phyloP scores from a whole-genome alignment of 371 early-diverging fungal genomes.

The Capillidium rhysosporum region DNA sequence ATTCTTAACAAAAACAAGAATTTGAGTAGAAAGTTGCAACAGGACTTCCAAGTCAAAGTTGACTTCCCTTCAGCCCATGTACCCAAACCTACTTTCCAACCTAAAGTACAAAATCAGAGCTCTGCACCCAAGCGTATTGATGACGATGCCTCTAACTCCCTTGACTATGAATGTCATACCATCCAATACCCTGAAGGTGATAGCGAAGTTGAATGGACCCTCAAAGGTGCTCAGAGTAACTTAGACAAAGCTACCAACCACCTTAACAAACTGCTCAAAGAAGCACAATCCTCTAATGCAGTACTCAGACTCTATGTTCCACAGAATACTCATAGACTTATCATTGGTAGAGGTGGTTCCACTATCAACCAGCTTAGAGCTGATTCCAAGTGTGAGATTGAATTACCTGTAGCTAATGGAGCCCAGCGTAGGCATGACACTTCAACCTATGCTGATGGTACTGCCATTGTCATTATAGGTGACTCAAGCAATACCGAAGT shows the following conservation, averaged over 20 bases:
- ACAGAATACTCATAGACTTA: conserved; percentile 26
- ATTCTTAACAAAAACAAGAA: conserved; percentile 20
- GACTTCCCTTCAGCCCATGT: conserved; percentile 15
- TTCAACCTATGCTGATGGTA: neutral
- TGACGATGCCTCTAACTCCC: conserved; percentile 13
- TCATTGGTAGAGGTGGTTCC: conserved; percentile 36
- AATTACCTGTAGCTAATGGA: conserved; percentile 23
- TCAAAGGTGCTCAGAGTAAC: conserved; percentile 19
- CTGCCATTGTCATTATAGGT: conserved; percentile 24
- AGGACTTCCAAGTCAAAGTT: conserved; percentile 27
- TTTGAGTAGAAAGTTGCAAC: conserved; percentile 21
- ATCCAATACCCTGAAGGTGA: conserved; percentile 16
- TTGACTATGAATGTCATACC: conserved; percentile 12
- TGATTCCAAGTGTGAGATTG: conserved; percentile 25
- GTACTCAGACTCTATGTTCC: conserved; percentile 20
- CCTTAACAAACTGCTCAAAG: conserved; percentile 13
- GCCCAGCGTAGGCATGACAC: neutral
- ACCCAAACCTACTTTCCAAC: conserved; percentile 4
- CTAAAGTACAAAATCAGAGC: conserved; percentile 8
- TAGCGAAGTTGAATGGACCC: conserved; percentile 17
- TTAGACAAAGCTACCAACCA: conserved; percentile 17
- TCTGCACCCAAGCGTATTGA: conserved; percentile 15
- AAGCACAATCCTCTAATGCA: conserved; percentile 13
- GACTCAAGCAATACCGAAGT: conserved; percentile 20
- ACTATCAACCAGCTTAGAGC: conserved; percentile 28